phyloP scores from a whole-genome alignment of 1,139 yeast genomes.

The Zygotorulaspora mrakii region DNA sequence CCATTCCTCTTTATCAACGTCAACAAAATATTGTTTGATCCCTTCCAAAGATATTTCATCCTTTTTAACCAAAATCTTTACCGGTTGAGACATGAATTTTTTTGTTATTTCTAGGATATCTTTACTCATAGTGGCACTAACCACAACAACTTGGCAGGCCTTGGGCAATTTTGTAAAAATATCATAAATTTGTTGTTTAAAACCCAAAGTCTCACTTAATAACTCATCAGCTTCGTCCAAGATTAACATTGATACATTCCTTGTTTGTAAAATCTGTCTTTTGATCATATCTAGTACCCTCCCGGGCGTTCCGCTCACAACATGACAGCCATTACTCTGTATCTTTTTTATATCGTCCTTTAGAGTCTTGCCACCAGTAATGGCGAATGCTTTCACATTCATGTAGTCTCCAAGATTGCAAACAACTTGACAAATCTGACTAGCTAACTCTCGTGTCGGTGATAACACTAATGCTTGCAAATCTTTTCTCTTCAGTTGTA shows the following conservation, averaged over 20 bases:
- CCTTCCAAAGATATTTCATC: constrained; percentile 89
- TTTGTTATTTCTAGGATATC: constrained; percentile 84
- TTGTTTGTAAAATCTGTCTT: constrained; percentile 61
- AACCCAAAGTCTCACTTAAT: constrained; percentile 67
- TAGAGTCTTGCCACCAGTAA: constrained; percentile 87
- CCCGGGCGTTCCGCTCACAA: constrained; percentile 98
- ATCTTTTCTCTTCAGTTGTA: constrained; percentile 64
- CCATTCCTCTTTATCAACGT: constrained; percentile 91
- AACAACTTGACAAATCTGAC: constrained; percentile 82
- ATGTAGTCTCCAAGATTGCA: constrained; percentile 81
- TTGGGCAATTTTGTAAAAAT: constrained; percentile 78
- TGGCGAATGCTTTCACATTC: constrained; percentile 80
- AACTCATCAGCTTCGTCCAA: constrained; percentile 95
- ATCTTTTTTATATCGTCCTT: constrained; percentile 75
- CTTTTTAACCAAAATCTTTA: constrained; percentile 82
- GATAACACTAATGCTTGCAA: constrained; percentile 78
- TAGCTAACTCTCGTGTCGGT: constrained; percentile 94
- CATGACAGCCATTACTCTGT: constrained; percentile 68
- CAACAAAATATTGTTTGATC: constrained; percentile 79
- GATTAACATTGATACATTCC: constrained; percentile 75
- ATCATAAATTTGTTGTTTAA: constrained; percentile 88
- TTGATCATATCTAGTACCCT: constrained; percentile 85
- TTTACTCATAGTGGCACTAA: constrained; percentile 84
- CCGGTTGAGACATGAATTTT: constrained; percentile 88
- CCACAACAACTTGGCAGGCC: constrained; percentile 85